Base-by-base conservation (phyloP, 192 early-diverging fungal genomes). In the Coemansia sp. region DNA sequence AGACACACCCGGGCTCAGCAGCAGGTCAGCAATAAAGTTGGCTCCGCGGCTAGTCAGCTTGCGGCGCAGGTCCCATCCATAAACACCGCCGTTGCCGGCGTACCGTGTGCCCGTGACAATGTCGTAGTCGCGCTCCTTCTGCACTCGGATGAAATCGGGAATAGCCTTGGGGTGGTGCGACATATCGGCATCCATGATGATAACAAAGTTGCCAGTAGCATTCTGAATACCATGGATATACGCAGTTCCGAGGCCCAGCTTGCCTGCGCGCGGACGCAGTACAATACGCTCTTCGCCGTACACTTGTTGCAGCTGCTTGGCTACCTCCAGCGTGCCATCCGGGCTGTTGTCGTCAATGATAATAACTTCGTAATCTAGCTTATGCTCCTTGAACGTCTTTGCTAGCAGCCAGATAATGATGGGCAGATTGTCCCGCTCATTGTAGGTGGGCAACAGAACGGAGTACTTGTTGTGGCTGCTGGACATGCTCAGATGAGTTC, bases 131-230 rank as follows among this genome's bases (percentile, higher is more conserved):
- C 86, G 69, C 59, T 89, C 67, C 69, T 88, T 85, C 74, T 98
- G 96, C 76, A 75, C 87, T 85, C 86, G 81, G 37, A 98, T 93
- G 78, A 97, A 95, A 68, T 96, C 86, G 21, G 95, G 92, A 49
- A 98, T 98, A 56, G 94, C 96, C 80, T 96, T 95, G 46, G 96
- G 96, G 68, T 98, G 96, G 75, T 98, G 96, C 22, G 95, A 97
- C 88, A 98, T 95, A 71, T 98, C 96, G 20, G 96, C 95, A 68
- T 98, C 96, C 94, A 98, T 91, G 71, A 98, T 97, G 65, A 98
- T 92, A 36, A 97, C 84, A 85, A 89, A 96, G 80, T 96, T 91
- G 38, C 96, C 96, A 17, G 93, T 95, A 11, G 93, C 93, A 73
- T 89, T 88, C 75, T 96, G 85, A 22, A 96, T 91, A 36, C 95